Base-by-base conservation (phyloP, 495 filamentous ascomycete genomes). In the Aspergillus haitiensis region DNA sequence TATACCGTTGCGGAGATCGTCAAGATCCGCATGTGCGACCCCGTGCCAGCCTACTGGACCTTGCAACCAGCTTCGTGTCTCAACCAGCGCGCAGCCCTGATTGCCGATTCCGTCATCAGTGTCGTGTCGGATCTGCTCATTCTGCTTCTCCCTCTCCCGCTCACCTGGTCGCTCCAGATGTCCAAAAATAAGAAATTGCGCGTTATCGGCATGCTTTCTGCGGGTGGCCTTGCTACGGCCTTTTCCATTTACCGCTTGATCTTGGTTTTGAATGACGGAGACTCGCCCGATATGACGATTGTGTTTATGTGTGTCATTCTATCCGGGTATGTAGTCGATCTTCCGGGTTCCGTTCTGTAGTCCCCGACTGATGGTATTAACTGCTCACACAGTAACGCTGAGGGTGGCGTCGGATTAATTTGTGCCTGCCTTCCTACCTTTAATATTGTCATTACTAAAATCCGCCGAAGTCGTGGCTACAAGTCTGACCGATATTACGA, bases 91-190 rank as follows among this genome's bases (percentile, higher is more conserved):
- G 73, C 74, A 0, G 71, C 78, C 11, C 64, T 80, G 9, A 71
- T 78, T 13, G 79, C 78, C 61, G 78, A 80, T 55, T 75, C 77
- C 0, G 75, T 77, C 18, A 76, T 82, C 42, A 80, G 75, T 61
- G 69, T 79, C 7, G 67, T 78, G 9, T 75, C 71, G 37, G 80
- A 82, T 62, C 57, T 78, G 5, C 71, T 75, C 42, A 80, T 82
- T 40, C 69, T 82, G 3, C 21, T 77, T 9, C 63, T 80, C 10
- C 80, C 80, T 0, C 45, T 81, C 32, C 80, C 80, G 1, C 62
- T 82, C 62, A 75, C 76, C 0, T 78, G 75, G 73, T 74, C 73
- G 2, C 60, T 82, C 47, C 75, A 81, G 58, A 80, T 82, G 77
- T 71, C 74, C 12, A 61, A 67, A 5, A 75, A 69, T 52, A 72